Evolutionary conservation across 257 asterid species (phyloP).

Genomic region (Misopates orontium): DNA sequence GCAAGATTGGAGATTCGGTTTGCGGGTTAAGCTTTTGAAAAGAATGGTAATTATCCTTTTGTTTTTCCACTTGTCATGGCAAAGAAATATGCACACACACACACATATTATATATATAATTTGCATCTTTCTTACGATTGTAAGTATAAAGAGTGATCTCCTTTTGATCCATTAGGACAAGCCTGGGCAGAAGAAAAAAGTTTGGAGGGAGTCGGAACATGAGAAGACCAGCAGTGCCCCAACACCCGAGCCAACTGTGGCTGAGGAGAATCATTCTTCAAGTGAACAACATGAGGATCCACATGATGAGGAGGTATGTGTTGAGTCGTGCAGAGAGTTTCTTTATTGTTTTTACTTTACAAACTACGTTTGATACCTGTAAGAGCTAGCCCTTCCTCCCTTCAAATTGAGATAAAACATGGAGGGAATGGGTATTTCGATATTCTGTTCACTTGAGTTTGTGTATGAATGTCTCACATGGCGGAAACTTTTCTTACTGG

Average conservation of each 20-base stretch:
- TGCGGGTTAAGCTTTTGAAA: conserved; percentile 90
- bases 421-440: too few species aligned
- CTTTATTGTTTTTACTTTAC: neutral
- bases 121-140: neutral
- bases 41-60: conserved; percentile 51
- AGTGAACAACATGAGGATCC: conserved; percentile 70
- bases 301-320: conserved; percentile 74
- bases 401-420: too few species aligned
- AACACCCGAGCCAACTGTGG: conserved; percentile 47
- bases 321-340: conserved; percentile 12
- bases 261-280: conserved; percentile 56
- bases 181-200: conserved; percentile 64
- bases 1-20: conserved; percentile 96
- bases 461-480: too few species aligned
- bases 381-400: too few species aligned
- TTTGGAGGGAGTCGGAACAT: conserved; percentile 63
- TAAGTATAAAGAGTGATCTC: conserved; percentile 6
- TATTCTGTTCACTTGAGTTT: too few species aligned
- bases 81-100: neutral
- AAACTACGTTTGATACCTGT: too few species aligned
- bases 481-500: neutral
- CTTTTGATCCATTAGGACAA: conserved; percentile 46
- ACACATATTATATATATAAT: neutral
- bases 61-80: conserved; percentile 10
- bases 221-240: conserved; percentile 53